A percentile compares a stretch with the other conserved stretches of the same genome.
phyloP scores from a whole-genome alignment of 108 stramenopile genomes.

The Skeletonema menzelii region DNA sequence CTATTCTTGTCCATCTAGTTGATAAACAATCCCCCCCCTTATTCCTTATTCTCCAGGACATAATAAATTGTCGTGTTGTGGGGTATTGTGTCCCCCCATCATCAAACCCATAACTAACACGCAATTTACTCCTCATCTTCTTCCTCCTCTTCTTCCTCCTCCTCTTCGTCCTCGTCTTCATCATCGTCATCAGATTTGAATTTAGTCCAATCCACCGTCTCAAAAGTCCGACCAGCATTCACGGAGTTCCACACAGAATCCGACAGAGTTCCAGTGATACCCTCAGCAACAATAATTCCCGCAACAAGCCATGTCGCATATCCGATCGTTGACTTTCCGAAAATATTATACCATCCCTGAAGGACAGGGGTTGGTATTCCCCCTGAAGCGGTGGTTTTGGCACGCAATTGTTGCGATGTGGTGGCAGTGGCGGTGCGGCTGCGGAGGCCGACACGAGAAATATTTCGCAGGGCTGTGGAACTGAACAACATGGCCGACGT shows the following conservation, averaged over 20 bases:
- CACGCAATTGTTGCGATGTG: slow-evolving; percentile 7
- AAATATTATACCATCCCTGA: slow-evolving; percentile 52
- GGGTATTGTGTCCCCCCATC: not conserved
- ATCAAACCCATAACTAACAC: not conserved
- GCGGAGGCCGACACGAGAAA: slow-evolving; percentile 22
- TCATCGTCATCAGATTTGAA: slow-evolving; percentile 78
- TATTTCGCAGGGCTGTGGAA: slow-evolving; percentile 31
- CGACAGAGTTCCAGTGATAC: slow-evolving; percentile 56
- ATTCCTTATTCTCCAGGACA: not conserved
- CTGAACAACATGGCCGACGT: slow-evolving; percentile 23
- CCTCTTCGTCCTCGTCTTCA: slow-evolving; percentile 82
- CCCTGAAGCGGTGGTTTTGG: slow-evolving; percentile 33
- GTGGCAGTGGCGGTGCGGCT: slow-evolving; percentile 5
- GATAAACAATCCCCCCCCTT: not conserved
- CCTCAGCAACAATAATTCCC: slow-evolving; percentile 78
- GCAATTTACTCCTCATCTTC: slow-evolving; percentile 43
- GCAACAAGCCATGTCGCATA: slow-evolving; percentile 82
- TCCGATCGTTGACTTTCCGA: slow-evolving; percentile 79
- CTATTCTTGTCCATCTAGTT: not conserved
- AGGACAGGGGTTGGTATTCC: slow-evolving; percentile 43
- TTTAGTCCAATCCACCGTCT: slow-evolving; percentile 85
- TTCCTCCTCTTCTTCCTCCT: slow-evolving; percentile 76
- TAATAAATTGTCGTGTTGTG: not conserved
- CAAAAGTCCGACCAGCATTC: slow-evolving; percentile 79
- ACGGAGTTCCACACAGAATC: slow-evolving; percentile 72